phyloP scores from a whole-genome alignment of 768 basidiomycete species.

The Punctularia strigosozonata region DNA sequence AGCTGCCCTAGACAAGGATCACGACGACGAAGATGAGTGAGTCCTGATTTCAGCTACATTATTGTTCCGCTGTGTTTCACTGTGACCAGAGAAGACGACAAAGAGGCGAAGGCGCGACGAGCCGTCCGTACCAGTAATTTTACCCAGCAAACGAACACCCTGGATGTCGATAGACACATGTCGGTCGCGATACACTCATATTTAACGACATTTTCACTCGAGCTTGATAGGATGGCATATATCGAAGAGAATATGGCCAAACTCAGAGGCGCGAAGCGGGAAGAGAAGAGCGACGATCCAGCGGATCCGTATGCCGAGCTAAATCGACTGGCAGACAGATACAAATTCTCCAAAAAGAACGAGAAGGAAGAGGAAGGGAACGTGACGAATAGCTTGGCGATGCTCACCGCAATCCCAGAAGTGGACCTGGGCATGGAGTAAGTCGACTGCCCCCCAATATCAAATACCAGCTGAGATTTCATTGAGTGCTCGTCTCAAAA shows the following conservation, averaged over 20 bases:
- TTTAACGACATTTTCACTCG: neutral
- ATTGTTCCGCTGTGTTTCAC: too few species aligned
- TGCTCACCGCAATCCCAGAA: slow-evolving; percentile 97
- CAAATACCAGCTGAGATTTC: too few species aligned
- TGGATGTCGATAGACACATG: slow-evolving; percentile 99
- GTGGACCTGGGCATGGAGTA: slow-evolving; percentile 99
- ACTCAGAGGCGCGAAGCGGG: slow-evolving; percentile 46
- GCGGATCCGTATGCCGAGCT: slow-evolving; percentile 72
- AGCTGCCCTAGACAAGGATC: slow-evolving; percentile 25
- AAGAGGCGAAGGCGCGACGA: slow-evolving; percentile 58
- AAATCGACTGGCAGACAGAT: slow-evolving; percentile 57
- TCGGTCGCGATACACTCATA: slow-evolving; percentile 23
- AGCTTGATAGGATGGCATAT: slow-evolving; percentile 82
- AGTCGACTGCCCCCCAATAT: slow-evolving; percentile 20
- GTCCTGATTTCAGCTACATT: neutral
- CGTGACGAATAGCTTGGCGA: slow-evolving; percentile 85
- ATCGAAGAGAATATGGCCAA: slow-evolving; percentile 92
- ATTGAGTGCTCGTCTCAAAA: slow-evolving; percentile 71
- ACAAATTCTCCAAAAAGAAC: slow-evolving; percentile 37
- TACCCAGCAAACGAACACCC: slow-evolving; percentile 90
- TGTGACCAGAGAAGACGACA: slow-evolving; percentile 54
- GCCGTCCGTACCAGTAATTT: slow-evolving; percentile 85
- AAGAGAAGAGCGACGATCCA: slow-evolving; percentile 26
- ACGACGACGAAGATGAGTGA: slow-evolving; percentile 33
- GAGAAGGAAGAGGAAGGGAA: slow-evolving; percentile 72